phyloP scores from a whole-genome alignment of 768 basidiomycete species.

The Boletus pseudo-olivaceus region DNA sequence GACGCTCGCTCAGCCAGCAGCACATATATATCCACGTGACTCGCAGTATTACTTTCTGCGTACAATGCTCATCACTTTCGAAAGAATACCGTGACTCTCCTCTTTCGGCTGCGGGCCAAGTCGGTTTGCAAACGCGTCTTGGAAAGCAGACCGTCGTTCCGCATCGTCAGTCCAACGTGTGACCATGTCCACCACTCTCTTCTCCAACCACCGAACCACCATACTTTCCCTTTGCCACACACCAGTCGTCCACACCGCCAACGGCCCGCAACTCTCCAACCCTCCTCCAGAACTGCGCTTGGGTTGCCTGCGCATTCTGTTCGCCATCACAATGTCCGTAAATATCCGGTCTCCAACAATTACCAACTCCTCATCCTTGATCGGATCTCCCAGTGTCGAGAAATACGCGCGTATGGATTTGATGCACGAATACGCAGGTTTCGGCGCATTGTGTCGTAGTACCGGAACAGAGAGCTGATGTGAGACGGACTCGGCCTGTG shows the following conservation, averaged over 20 bases:
- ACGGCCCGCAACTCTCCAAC: constrained; percentile 39
- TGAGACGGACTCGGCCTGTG: constrained; percentile 82
- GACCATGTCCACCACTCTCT: constrained; percentile 43
- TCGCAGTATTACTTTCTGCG: not conserved
- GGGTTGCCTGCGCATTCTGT: constrained; percentile 48
- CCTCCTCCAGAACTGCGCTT: constrained; percentile 6
- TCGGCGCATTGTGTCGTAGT: constrained; percentile 68
- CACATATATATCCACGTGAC: constrained; percentile 2
- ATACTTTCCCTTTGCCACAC: constrained; percentile 67
- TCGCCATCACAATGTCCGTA: constrained; percentile 86
- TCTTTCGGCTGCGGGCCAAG: not conserved
- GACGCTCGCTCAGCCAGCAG: not conserved
- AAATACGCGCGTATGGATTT: constrained; percentile 73
- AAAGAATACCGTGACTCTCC: not conserved
- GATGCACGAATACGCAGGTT: constrained; percentile 81
- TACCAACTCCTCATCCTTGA: constrained; percentile 63
- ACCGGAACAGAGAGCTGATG: constrained; percentile 78
- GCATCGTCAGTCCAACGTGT: constrained; percentile 34
- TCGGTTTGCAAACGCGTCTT: not conserved
- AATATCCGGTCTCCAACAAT: constrained; percentile 91
- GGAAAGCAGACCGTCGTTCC: not conserved
- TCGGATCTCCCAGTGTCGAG: constrained; percentile 48
- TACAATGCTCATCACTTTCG: not conserved
- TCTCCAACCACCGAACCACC: constrained; percentile 59
- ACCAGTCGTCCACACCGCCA: constrained; percentile 68